phyloP scores from a whole-genome alignment of 106 monocot species.

The Iris macrosiphon region DNA sequence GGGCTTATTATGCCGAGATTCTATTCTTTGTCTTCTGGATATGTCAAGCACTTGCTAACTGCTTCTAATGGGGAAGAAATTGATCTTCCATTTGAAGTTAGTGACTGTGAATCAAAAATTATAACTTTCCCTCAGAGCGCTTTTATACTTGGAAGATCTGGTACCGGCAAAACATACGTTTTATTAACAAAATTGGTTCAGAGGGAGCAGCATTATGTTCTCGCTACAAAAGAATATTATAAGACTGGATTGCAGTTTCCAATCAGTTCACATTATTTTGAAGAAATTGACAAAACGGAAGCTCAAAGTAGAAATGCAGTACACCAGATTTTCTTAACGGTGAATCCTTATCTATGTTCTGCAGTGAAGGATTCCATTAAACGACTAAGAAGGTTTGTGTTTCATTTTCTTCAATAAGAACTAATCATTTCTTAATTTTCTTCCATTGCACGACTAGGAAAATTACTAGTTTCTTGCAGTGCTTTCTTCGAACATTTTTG shows the following conservation, averaged over 20 bases:
- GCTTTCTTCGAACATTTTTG: too few relatives aligned
- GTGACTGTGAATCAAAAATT: conserved; percentile 31
- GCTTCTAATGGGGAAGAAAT: conserved; percentile 31
- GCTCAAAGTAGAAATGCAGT: conserved; percentile 1
- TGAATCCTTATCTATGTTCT: conserved; percentile 35
- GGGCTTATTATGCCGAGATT: conserved; percentile 40
- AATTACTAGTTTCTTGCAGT: too few relatives aligned
- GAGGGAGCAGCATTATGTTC: conserved; percentile 17
- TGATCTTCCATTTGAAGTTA: conserved; percentile 35
- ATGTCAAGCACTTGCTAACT: conserved; percentile 27
- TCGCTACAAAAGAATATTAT: conserved; percentile 16
- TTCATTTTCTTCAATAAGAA: not conserved
- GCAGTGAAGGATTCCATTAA: conserved; percentile 23
- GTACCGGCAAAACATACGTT: conserved; percentile 44
- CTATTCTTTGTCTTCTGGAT: conserved; percentile 31
- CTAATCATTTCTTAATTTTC: too few relatives aligned
- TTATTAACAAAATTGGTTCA: conserved; percentile 26
- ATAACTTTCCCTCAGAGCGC: conserved; percentile 22
- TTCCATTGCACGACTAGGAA: too few relatives aligned
- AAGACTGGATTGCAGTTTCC: not conserved
- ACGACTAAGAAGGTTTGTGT: conserved; percentile 23
- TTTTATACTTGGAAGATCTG: conserved; percentile 47
- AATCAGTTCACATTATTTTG: not conserved
- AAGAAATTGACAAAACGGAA: not conserved
- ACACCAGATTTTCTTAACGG: conserved; percentile 37